Base-by-base conservation (phyloP, 129 eudicot species). In the Scalesia atractyloides region DNA sequence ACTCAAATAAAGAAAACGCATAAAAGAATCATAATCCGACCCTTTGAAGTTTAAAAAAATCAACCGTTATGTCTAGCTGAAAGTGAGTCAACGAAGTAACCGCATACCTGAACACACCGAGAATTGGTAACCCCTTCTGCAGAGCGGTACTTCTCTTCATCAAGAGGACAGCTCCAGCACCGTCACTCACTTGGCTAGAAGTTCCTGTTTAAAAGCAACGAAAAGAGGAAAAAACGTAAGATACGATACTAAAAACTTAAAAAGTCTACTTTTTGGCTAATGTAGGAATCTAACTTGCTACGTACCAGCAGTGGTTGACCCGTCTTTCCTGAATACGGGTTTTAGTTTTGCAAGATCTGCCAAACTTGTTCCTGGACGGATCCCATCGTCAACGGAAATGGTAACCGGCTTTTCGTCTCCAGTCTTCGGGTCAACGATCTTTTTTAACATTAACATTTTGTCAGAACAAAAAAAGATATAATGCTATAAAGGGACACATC, bases 151-250 rank as follows among this genome's bases (percentile, higher is more conserved):
- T 90, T 86, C 98, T 86, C 84, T 87, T 93, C 98, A 93, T 93
- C 44, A 87, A 81, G 33, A 93, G 96, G 53, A 93, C 97, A 5
- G 91, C 98, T 82, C 96, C 98, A 79, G 98, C 98, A 78, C 96
- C 98, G 80, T 94, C 98, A 82, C 87, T 87, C 61, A 94, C 96
- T 69, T 90, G 98, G 82, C 97, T 93, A 46, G 98, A 93, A 59
- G 94, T 95, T 68, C 97, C 98, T 87, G 81, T 75, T 46, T 9
- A 48, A 79, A 57, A 37, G 36, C 64, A 56, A 70, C 4, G 14
- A 46, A 67, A 15, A 15, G 12, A 6, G 8, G n/a, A 39, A 39
- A 13, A 9, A 44, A 7, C n/a, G 56, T 46, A 52, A 46, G 56
- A 50, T 37, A 15, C 5, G 15, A 10, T 52, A 61, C 50, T 16